A percentile compares a stretch with the other conserved stretches of the same genome.
These are phyloP conservation scores for Chlorella sorokiniana DNA, from an alignment of 139 green algal species.

Conservation along the genomic window DNA sequence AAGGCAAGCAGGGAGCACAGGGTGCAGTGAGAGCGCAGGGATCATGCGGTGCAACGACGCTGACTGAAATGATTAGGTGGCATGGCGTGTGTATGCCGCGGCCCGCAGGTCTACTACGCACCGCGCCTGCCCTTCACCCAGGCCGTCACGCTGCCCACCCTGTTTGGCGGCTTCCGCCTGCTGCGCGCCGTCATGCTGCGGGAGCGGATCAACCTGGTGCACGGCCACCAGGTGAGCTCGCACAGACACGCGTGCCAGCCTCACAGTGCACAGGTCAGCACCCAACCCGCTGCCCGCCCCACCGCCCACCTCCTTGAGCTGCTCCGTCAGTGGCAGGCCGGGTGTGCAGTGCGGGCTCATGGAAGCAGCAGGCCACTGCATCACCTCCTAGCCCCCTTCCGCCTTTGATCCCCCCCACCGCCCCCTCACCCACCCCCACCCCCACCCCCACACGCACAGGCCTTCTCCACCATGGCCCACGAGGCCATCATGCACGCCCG, in stretches of 20 bases:
- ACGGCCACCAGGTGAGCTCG: slow-evolving; percentile 74
- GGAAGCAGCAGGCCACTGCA: no score
- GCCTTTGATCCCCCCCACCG: neutral
- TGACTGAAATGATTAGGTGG: neutral
- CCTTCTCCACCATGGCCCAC: slow-evolving; percentile 84
- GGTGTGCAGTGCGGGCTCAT: no score
- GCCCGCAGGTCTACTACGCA: slow-evolving; percentile 91
- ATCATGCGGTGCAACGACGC: neutral
- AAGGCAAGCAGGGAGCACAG: slow-evolving; percentile 67
- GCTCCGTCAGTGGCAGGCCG: no score
- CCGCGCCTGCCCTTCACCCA: slow-evolving; percentile 75
- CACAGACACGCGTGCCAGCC: neutral
- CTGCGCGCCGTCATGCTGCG: slow-evolving; percentile 72
- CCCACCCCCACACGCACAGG: slow-evolving; percentile 45
- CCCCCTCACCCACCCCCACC: neutral
- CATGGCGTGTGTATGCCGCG: neutral
- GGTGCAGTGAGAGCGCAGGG: no score
- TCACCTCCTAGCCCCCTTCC: neutral
- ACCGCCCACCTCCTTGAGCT: no score
- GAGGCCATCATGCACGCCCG: slow-evolving; percentile 84
- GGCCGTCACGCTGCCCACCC: slow-evolving; percentile 68
- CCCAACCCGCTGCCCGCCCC: no score
- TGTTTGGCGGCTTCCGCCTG: slow-evolving; percentile 68
- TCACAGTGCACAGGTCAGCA: neutral
- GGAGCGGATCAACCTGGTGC: slow-evolving; percentile 84